Base-by-base conservation (phyloP, 2,329 filamentous ascomycete species). In the Penicillium sp. region DNA sequence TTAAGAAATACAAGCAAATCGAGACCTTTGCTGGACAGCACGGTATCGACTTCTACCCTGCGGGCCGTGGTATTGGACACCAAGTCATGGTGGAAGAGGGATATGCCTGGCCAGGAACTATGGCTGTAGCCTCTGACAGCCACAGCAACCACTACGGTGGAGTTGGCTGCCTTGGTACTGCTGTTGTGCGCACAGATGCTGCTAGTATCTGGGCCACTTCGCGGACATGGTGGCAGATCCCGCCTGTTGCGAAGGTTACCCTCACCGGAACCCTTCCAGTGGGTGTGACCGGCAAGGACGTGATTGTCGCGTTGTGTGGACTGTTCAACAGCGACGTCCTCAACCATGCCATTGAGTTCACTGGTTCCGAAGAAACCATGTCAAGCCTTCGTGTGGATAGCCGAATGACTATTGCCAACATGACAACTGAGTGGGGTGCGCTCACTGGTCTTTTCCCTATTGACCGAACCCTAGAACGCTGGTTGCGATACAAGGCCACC, bases 251-350 rank as follows among this genome's bases (percentile, higher is more conserved):
- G 1, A 88, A 89, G 75, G 85, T 97, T 25, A 93, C 85, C 0
- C 81, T 98, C 11, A 90, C 83, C 0, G 93, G 92, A 7, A 75
- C 85, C 0, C 78, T 96, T 7, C 93, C 91, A 0, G 78, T 80
- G 1, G 93, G 93, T 11, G 92, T 96, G 1, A 92, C 89, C 0
- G 93, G 92, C 29, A 98, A 99, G 75, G 95, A 98, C 73, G 90
- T 96, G 13, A 98, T 98, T 63, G 85, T 97, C 26, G 91, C 92
- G 0, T 82, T 98, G 1, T 96, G 91, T 65, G 91, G 90, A 1
- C 77, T 96, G 0, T 96, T 98, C 79, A 90, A 90, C 75, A 86
- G 89, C 53, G 91, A 96, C 45, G 93, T 97, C 0, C 81, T 97
- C 14, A 98, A 98, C 77, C 92, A 96, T 70, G 87, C 87, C 5